These are phyloP conservation scores for Populus ilicifolia DNA, from an alignment of 345 rosid genomes.

Conservation along the genomic window DNA sequence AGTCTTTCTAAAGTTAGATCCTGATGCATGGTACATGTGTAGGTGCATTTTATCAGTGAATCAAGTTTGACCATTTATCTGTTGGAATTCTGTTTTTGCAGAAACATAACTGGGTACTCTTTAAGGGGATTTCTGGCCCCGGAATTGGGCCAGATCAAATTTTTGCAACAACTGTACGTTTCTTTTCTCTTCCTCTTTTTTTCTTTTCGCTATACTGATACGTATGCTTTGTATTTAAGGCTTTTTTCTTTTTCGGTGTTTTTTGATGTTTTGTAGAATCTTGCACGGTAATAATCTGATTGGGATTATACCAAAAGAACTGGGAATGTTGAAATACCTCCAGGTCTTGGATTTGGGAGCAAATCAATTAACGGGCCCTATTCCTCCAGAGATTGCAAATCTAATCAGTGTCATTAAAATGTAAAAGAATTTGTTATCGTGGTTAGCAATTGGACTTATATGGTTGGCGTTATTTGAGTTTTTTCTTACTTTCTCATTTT, in stretches of 20 bases:
- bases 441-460: neutral
- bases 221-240: neutral
- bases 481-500: conserved; percentile 8
- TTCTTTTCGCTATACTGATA: neutral
- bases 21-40: neutral
- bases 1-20: conserved; percentile 6
- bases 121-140: conserved; percentile 83
- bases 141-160: conserved; percentile 65
- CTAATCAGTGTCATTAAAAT: conserved; percentile 48
- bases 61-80: conserved; percentile 10
- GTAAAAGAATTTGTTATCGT: conserved; percentile 34
- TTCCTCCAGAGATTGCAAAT: conserved; percentile 79
- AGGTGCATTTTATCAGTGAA: conserved; percentile 9
- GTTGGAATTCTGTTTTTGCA: conserved; percentile 30
- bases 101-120: conserved; percentile 70
- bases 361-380: conserved; percentile 73
- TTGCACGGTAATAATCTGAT: conserved; percentile 63
- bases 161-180: conserved; percentile 74
- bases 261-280: conserved; percentile 48
- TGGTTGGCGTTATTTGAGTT: neutral
- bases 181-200: neutral
- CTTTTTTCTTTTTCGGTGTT: conserved; percentile 3
- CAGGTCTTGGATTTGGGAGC: conserved; percentile 83
- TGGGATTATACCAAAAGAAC: conserved; percentile 82
- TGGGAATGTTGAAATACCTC: conserved; percentile 72